These are phyloP conservation scores for Rhizopogon sp. DNA, from an alignment of 768 basidiomycete genomes.

Conservation along the genomic window DNA sequence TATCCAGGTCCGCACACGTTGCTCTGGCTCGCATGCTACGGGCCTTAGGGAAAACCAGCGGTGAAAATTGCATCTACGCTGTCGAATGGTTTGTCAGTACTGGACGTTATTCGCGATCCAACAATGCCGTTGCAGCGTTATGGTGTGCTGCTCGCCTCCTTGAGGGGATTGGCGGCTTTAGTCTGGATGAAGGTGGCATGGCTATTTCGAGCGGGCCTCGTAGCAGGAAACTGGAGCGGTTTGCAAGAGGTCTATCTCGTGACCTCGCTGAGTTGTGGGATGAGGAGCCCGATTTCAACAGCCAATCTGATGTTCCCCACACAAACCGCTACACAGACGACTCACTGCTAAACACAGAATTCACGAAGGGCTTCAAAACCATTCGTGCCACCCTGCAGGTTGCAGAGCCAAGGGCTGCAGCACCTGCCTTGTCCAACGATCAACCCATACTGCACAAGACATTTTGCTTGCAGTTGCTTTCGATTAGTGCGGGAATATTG, in stretches of 20 bases:
- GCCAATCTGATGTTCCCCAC: conserved; percentile 15
- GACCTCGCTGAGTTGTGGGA: conserved; percentile 74
- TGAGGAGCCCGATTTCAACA: conserved; percentile 25
- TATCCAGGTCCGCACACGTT: conserved; percentile 44
- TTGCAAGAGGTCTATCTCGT: conserved; percentile 57
- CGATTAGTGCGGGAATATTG: conserved; percentile 66
- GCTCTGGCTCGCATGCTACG: conserved; percentile 70
- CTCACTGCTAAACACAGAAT: conserved; percentile 46
- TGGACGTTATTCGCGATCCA: conserved; percentile 38
- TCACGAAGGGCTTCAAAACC: conserved; percentile 58
- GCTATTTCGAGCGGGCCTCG: conserved; percentile 11
- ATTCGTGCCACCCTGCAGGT: conserved; percentile 58
- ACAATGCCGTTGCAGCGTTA: conserved; percentile 59
- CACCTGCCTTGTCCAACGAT: conserved; percentile 21
- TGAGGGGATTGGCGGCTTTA: conserved; percentile 59
- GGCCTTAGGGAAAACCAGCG: conserved; percentile 62
- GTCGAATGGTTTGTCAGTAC: conserved; percentile 79
- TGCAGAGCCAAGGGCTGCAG: conserved; percentile 25
- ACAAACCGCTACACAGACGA: conserved; percentile 23
- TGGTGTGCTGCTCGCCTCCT: conserved; percentile 81
- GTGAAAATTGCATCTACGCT: conserved; percentile 65
- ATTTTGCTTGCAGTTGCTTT: conserved; percentile 70
- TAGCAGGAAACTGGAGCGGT: conserved; percentile 56
- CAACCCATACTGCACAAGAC: conserved; percentile 68
- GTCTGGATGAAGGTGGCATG: conserved; percentile 29